These are phyloP conservation scores for Diplodia sapinea DNA, from an alignment of 2,329 filamentous ascomycete species.

Conservation along the genomic window DNA sequence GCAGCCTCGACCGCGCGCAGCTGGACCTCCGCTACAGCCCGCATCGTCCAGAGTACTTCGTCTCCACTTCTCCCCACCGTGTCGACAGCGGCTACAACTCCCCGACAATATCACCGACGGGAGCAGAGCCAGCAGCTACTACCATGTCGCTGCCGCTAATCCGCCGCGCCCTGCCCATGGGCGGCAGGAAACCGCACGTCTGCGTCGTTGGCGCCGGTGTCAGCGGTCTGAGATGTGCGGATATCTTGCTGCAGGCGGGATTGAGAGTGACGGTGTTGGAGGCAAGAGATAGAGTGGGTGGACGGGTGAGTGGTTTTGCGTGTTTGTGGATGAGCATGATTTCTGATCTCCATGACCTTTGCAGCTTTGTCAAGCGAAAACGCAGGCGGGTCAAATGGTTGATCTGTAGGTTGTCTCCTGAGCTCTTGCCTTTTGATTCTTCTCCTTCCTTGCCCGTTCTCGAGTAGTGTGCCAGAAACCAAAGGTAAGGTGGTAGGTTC, in stretches of 20 bases:
- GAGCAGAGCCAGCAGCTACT: neutral
- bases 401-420: conserved; percentile 57
- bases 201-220: conserved; percentile 74
- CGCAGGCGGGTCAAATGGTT: conserved; percentile 56
- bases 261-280: conserved; percentile 73
- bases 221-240: conserved; percentile 72
- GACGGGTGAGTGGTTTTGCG: conserved; percentile 56
- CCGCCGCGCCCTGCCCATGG: conserved; percentile 39
- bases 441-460: neutral
- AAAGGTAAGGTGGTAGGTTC: neutral
- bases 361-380: conserved; percentile 56
- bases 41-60: conserved; percentile 36
- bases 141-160: conserved; percentile 37
- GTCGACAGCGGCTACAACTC: conserved; percentile 33
- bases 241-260: conserved; percentile 68
- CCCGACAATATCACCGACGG: neutral
- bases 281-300: conserved; percentile 69
- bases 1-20: conserved; percentile 40
- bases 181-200: conserved; percentile 59
- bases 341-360: conserved; percentile 24
- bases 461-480: neutral
- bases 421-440: neutral
- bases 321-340: conserved; percentile 6
- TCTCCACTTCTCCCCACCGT: conserved; percentile 31
- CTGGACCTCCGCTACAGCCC: conserved; percentile 43